Conservation (phyloP, 495 filamentous ascomycete genomes). For the Amphirosellinia nigrospora region DNA sequence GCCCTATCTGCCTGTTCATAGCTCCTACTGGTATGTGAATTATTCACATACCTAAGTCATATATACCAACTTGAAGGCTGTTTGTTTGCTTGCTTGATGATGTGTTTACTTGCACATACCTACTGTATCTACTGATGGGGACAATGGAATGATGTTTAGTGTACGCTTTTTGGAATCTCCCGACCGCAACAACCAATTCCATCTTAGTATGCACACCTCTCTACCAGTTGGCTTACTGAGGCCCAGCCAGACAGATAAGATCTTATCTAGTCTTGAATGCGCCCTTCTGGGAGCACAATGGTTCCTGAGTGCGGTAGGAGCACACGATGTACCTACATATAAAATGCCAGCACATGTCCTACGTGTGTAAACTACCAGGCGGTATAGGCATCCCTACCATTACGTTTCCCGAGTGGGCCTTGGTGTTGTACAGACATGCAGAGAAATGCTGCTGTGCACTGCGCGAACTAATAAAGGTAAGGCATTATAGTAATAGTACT, state of each 20-base stretch:
- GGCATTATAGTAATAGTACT: not conserved
- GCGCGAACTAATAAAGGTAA: not conserved
- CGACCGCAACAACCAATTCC: not conserved
- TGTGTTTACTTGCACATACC: not conserved
- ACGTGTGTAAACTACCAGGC: not conserved
- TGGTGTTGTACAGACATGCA: not conserved
- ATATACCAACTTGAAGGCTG: too few species aligned
- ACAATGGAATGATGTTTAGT: conserved; percentile 3
- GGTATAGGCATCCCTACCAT: not conserved
- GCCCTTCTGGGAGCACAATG: not conserved
- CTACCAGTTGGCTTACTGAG: conserved; percentile 1
- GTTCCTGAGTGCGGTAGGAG: not conserved
- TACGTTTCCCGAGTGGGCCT: not conserved
- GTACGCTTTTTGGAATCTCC: not conserved
- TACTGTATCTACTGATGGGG: not conserved
- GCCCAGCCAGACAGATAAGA: not conserved
- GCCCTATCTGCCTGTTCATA: too few species aligned
- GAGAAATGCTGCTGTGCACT: not conserved
- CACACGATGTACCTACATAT: not conserved
- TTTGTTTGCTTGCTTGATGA: not conserved
- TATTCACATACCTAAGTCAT: not conserved
- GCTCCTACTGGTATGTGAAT: not conserved
- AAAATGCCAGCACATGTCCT: not conserved
- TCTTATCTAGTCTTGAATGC: not conserved
- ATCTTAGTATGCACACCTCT: not conserved